Base-by-base conservation (phyloP, 371 early-diverging fungal species). In the Haplosporangium sp. region DNA sequence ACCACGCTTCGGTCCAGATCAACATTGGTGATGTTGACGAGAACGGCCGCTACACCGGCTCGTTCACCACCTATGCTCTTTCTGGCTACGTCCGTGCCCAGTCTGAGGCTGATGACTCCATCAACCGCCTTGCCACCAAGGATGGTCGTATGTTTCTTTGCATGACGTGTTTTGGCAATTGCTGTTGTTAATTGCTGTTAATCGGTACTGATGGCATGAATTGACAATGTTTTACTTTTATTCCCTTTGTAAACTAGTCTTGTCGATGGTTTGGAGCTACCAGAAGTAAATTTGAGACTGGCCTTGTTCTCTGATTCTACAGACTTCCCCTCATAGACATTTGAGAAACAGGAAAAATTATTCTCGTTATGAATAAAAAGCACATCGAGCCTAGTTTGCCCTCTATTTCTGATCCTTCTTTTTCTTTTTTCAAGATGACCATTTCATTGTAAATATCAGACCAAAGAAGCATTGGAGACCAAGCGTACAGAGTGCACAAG, bases 1-100 rank as follows among this genome's bases (percentile, higher is more conserved):
- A 99, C 90, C 99, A 99, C 91, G 95, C 98, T 62, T 92, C 97
- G 53, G 95, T 99, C 85, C 99, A 98, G 89, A 91, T 99, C 91
- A 98, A 95, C 95, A 85, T 99, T 80, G 96, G 88, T 67, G 95
- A 96, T 71, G 98, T 99, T 74, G 95, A 98, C 81, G 93, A 91
- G 71, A 87, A 87, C 67, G 99, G 98, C 80, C 88, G 87, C 68
- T 75, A 85, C 82, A 92, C 90, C 71, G 93, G 93, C 73, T 75
- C 86, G 81, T 91, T 83, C 91, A 86, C 90, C 85, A 93, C 95
- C 86, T 96, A 94, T 82, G 98, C 97, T 67, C 86, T 99, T 81
- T 94, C 90, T 80, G 99, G 99, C 73, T 94, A 92, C 86, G 91
- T 98, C 73, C 95, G 99, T 82, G 82, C 91, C 80, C 85, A 88